These are phyloP conservation scores for Solanum chacoense DNA, from an alignment of 305 asterid species.

Conservation along the genomic window DNA sequence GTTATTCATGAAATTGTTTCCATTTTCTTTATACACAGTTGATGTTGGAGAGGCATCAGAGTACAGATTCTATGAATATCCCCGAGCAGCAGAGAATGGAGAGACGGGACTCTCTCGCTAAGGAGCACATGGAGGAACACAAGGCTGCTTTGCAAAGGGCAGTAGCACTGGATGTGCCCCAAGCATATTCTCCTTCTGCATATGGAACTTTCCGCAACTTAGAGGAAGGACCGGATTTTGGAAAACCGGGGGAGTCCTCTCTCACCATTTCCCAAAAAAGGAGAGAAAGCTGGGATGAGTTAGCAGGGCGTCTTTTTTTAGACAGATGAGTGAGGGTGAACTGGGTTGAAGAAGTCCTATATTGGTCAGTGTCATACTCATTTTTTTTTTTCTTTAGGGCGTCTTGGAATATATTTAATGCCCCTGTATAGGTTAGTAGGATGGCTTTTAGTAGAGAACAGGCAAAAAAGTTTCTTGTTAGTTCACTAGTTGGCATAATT, in stretches of 20 bases:
- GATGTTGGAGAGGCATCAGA: slow-evolving; percentile 51
- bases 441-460: not conserved
- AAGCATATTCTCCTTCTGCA: slow-evolving; percentile 51
- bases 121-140: slow-evolving; percentile 72
- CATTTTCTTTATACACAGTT: slow-evolving; percentile 29
- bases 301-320: slow-evolving; percentile 6
- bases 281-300: slow-evolving; percentile 16
- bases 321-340: slow-evolving; percentile 4
- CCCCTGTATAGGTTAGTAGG: not conserved
- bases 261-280: slow-evolving; percentile 5
- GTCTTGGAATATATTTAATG: not conserved
- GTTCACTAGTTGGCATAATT: not conserved
- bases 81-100: slow-evolving; percentile 77
- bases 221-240: slow-evolving; percentile 43
- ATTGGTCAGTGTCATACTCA: slow-evolving; percentile 6
- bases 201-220: slow-evolving; percentile 69
- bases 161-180: slow-evolving; percentile 65
- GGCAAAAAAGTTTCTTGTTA: not conserved
- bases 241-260: slow-evolving; percentile 10
- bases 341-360: slow-evolving; percentile 7
- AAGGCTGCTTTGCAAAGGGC: slow-evolving; percentile 79
- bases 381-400: slow-evolving; percentile 8
- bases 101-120: slow-evolving; percentile 50
- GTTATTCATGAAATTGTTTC: not conserved
- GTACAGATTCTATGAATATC: slow-evolving; percentile 30